phyloP scores from a whole-genome alignment of 75 land plant genomes.

The Gnetum montanum region DNA sequence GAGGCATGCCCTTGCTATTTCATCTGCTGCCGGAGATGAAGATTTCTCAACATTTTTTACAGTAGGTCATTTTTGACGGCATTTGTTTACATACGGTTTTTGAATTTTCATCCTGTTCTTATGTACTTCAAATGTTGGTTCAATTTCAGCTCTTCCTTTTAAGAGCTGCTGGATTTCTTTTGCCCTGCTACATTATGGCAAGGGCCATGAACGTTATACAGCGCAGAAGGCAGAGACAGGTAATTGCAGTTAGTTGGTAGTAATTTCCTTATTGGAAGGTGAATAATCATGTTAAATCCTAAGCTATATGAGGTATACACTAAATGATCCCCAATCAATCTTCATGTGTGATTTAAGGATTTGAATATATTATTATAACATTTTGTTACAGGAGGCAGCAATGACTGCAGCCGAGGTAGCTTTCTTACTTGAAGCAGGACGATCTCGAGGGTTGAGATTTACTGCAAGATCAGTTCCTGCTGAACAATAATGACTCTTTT shows the following conservation, averaged over 20 bases:
- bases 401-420: slow-evolving; percentile 68
- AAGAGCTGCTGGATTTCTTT: slow-evolving; percentile 29
- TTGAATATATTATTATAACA: too few species aligned
- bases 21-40: slow-evolving; percentile 11
- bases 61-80: slow-evolving; percentile 8
- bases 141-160: slow-evolving; percentile 19
- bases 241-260: too few species aligned
- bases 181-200: slow-evolving; percentile 41
- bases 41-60: slow-evolving; percentile 31
- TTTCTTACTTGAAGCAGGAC: slow-evolving; percentile 46
- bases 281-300: background rate
- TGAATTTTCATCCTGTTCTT: background rate
- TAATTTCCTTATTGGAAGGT: background rate
- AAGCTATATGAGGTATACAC: background rate
- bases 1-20: slow-evolving; percentile 11
- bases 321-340: background rate
- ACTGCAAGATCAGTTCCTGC: too few species aligned
- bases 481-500: too few species aligned
- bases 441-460: slow-evolving; percentile 37
- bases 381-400: slow-evolving; percentile 47
- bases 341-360: too few species aligned
- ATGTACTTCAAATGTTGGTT: background rate
- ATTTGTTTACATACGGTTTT: background rate
- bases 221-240: slow-evolving; percentile 32
- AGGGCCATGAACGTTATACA: slow-evolving; percentile 29